phyloP scores from a whole-genome alignment of 2,329 filamentous ascomycete species.

The Blastomyces emzantsi region DNA sequence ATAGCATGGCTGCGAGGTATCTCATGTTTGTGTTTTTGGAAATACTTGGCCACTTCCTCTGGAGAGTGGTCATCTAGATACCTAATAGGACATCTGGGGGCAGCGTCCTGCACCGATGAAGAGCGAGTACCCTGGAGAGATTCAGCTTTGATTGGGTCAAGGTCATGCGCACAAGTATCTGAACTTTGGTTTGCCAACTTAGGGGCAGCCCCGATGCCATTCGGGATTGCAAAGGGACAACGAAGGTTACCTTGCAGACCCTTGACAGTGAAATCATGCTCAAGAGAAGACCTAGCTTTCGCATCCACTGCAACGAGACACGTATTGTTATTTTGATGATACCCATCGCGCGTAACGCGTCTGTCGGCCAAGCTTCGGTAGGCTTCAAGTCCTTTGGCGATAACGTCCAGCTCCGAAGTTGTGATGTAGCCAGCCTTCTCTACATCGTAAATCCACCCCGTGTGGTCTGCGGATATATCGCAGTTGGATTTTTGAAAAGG shows the following conservation, averaged over 20 bases:
- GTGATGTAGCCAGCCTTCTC: slow-evolving; percentile 15
- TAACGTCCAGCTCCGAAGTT: slow-evolving; percentile 23
- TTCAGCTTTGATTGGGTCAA: slow-evolving; percentile 49
- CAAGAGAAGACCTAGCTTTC: slow-evolving; percentile 58
- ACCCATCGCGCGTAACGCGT: slow-evolving; percentile 23
- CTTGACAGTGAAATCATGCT: slow-evolving; percentile 83
- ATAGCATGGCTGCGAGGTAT: slow-evolving; percentile 88
- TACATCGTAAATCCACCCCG: slow-evolving; percentile 14
- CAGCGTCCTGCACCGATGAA: slow-evolving; percentile 38
- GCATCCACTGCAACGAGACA: slow-evolving; percentile 40
- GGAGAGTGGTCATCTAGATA: slow-evolving; percentile 87
- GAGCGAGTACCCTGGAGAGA: slow-evolving; percentile 37
- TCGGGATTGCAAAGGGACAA: slow-evolving; percentile 64
- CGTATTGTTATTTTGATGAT: slow-evolving; percentile 28
- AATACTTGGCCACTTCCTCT: slow-evolving; percentile 86
- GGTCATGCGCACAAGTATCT: slow-evolving; percentile 41
- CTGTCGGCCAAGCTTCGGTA: slow-evolving; percentile 28
- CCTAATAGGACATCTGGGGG: slow-evolving; percentile 77
- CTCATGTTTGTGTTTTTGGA: slow-evolving; percentile 92
- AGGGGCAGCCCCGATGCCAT: slow-evolving; percentile 32
- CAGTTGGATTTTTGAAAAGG: slow-evolving; percentile 3
- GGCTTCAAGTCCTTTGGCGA: slow-evolving; percentile 33
- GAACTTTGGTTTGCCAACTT: slow-evolving; percentile 32
- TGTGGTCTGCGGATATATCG: slow-evolving; percentile 8
- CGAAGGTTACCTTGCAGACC: slow-evolving; percentile 70